Evolutionary conservation across 2,329 filamentous ascomycete genomes (phyloP), one percentile per base, ranked within the genome.

Genomic region (Ceratocystis cubensis): DNA sequence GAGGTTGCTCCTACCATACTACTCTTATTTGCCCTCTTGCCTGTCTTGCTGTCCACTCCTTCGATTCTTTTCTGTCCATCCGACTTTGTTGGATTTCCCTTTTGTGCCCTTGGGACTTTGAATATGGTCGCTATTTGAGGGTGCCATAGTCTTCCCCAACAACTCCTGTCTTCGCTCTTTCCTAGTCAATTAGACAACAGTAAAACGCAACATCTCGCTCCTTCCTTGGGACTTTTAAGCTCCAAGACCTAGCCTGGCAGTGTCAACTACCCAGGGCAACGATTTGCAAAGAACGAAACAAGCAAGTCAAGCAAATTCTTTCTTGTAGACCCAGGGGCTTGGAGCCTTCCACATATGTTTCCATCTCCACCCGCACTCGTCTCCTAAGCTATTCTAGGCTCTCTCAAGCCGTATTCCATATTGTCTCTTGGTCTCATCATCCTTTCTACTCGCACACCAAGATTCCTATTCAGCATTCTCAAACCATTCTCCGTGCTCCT

Each of bases 401-500:
- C 25, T 8, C 53, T n/a, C 20, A 25, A 7, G 46, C 46, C 25
- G 22, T 57, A 22, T 57, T 50, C 17, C 46, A n/a, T 7, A 5
- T 22, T 10, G 3, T 15, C 48, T 25, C 48, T 25, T 7, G 1
- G 53, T n/a, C 53, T 17, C n/a, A 17, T 30, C 28, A 30, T 13
- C 53, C 53, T 30, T 57, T 15, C 53, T 30, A 57, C 33, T 37
- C 10, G 33, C 33, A 37, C 25, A 33, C 7, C 48, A 53, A 53
- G 20, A 53, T 25, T 10, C 28, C 17, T 33, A 20, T 17, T 8
- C 53, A 57, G 44, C 13, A 37, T 37, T 37, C n/a, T 44, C 30
- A 56, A 50, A 56, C 63, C 28, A 64, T 10, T 28, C n/a, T 66
- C 37, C 37, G 37, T 59, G 20, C 20, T 20, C 20, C 50, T 65